Percentiles rank a stretch among this genome's conserved stretches.
Evolutionary conservation across 495 filamentous ascomycete species (phyloP).

Genomic region (Xeromyces bisporus): DNA sequence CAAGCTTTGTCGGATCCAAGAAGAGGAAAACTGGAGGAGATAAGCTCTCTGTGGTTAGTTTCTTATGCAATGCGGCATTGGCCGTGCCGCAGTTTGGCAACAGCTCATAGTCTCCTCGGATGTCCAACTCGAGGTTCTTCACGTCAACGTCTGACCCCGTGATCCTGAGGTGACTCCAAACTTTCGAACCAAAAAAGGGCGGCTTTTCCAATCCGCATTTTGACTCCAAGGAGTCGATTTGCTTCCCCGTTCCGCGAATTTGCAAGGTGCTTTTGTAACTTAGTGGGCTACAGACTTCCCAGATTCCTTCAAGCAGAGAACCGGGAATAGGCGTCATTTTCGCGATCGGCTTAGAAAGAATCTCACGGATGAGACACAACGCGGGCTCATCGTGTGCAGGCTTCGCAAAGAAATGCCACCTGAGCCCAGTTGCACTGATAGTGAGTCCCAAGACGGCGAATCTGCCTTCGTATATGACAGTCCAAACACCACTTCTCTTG

Average conservation of each 20-base stretch:
- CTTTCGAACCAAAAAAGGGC: conserved; percentile 15
- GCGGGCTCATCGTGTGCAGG: conserved; percentile 16
- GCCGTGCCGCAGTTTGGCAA: conserved; percentile 53
- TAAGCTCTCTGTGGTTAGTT: conserved; percentile 4
- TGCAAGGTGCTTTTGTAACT: conserved; percentile 8
- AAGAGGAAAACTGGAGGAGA: conserved; percentile 40
- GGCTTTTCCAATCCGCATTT: conserved; percentile 24
- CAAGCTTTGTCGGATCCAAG: conserved; percentile 38
- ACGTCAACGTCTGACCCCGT: conserved; percentile 12
- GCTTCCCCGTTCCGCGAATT: conserved; percentile 10
- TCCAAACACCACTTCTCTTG: conserved; percentile 35
- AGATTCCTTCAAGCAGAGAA: conserved; percentile 26
- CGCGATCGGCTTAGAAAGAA: conserved; percentile 38
- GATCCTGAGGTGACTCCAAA: conserved; percentile 25
- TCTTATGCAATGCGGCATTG: conserved; percentile 37
- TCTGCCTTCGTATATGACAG: conserved; percentile 31
- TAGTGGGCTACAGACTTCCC: conserved; percentile 34
- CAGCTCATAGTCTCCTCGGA: conserved; percentile 39
- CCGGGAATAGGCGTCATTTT: conserved; percentile 21
- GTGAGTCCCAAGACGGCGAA: conserved; percentile 32
- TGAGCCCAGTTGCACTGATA: conserved; percentile 18
- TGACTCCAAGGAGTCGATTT: conserved; percentile 12
- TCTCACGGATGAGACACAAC: conserved; percentile 25
- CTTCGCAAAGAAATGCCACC: conserved; percentile 42
- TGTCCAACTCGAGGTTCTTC: conserved; percentile 19